Percentiles rank a stretch among this genome's conserved stretches.
Evolutionary conservation across 2,329 filamentous ascomycete genomes (phyloP).

Genomic region (Colletotrichum zoysiae): DNA sequence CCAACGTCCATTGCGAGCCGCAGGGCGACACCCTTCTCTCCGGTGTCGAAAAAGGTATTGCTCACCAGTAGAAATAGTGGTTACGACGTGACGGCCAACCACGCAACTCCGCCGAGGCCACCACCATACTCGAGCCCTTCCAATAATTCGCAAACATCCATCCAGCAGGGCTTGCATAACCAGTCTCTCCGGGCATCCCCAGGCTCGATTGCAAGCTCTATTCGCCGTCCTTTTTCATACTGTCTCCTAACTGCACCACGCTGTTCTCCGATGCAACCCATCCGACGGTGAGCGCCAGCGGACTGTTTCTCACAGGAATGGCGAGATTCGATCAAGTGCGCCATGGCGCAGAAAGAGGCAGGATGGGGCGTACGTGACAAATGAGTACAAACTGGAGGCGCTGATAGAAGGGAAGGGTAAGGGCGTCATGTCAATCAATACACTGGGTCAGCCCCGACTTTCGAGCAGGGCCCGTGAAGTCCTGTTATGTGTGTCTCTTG

Average conservation of each 20-base stretch:
- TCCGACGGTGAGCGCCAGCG: no score
- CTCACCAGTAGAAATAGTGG: neutral
- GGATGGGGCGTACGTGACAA: constrained; percentile 59
- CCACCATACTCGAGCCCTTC: constrained; percentile 53
- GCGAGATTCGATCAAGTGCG: no score
- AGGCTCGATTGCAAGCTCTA: no score
- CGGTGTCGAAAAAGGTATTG: constrained; percentile 19
- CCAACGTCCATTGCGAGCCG: neutral
- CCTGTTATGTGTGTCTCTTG: neutral
- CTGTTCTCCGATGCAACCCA: no score
- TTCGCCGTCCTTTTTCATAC: no score
- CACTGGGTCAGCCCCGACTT: neutral
- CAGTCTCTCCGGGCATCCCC: neutral
- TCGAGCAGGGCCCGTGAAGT: neutral
- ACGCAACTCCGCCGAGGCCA: constrained; percentile 42
- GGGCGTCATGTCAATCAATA: neutral
- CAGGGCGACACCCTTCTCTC: neutral
- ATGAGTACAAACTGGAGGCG: constrained; percentile 65
- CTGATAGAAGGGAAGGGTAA: constrained; percentile 6
- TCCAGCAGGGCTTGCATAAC: neutral
- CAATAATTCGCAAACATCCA: constrained; percentile 38
- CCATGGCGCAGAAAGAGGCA: constrained; percentile 52
- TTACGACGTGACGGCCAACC: constrained; percentile 1
- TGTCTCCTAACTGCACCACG: no score
- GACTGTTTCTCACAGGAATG: no score